phyloP scores from a whole-genome alignment of 805 yeast species.

The Candida germanica region DNA sequence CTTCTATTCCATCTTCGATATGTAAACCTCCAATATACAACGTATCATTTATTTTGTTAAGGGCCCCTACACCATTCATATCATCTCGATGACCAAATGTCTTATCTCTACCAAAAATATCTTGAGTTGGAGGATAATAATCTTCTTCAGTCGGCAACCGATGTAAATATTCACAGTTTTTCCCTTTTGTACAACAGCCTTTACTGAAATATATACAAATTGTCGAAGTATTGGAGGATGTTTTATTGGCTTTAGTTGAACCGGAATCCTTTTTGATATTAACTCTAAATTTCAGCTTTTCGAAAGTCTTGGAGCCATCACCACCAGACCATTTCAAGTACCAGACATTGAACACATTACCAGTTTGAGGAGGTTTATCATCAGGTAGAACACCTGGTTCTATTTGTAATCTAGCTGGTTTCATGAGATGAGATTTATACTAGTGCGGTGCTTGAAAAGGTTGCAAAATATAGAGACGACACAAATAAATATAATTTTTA shows the following conservation, averaged over 20 bases:
- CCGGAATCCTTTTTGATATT: slow-evolving; percentile 67
- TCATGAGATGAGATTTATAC: no score
- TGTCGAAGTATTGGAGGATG: slow-evolving; percentile 32
- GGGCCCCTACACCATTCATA: slow-evolving; percentile 91
- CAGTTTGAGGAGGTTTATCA: slow-evolving; percentile 74
- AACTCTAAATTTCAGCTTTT: slow-evolving; percentile 58
- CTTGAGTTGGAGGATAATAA: slow-evolving; percentile 58
- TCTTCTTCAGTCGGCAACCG: slow-evolving; percentile 67
- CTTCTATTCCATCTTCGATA: slow-evolving; percentile 37
- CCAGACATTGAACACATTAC: slow-evolving; percentile 84
- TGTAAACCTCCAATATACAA: slow-evolving; percentile 67
- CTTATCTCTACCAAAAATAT: slow-evolving; percentile 92
- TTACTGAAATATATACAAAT: slow-evolving; percentile 85
- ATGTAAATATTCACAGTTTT: slow-evolving; percentile 73
- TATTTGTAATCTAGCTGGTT: slow-evolving; percentile 71
- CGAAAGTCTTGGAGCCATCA: slow-evolving; percentile 44
- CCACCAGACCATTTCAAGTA: slow-evolving; percentile 87
- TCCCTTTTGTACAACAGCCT: slow-evolving; percentile 82
- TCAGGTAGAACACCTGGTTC: slow-evolving; percentile 56
- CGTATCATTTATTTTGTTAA: slow-evolving; percentile 66
- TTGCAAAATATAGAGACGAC: no score
- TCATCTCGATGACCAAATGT: slow-evolving; percentile 81
- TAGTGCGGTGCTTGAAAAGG: no score
- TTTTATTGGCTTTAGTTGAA: slow-evolving; percentile 62
- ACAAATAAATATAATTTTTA: no score